Conservation (phyloP, 78 protist species). For the Dictyostelium discoideum region DNA sequence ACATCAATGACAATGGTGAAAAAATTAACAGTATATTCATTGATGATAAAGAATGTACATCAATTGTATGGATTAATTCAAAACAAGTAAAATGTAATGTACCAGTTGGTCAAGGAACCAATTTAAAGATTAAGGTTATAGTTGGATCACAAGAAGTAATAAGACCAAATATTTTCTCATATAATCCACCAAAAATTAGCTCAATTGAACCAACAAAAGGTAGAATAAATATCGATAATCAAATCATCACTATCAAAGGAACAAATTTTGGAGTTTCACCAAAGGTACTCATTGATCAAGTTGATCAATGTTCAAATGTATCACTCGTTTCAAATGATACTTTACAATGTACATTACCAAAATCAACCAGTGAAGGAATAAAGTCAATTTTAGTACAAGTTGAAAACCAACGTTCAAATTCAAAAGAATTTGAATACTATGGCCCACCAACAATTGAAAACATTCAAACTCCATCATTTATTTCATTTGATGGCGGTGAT, state of each 20-base stretch:
- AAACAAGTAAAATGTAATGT: slow-evolving; percentile 10
- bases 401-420: neutral
- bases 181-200: slow-evolving; percentile 13
- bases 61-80: neutral
- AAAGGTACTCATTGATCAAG: slow-evolving; percentile 8
- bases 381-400: neutral
- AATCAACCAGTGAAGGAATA: neutral
- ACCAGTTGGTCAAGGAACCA: slow-evolving; percentile 37
- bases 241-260: neutral
- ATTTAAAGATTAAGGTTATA: neutral
- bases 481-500: slow-evolving; percentile 1
- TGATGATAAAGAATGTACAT: slow-evolving; percentile 1
- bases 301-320: slow-evolving; percentile 11
- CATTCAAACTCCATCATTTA: neutral
- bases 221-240: neutral
- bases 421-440: slow-evolving; percentile 2
- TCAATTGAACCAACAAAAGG: slow-evolving; percentile 26
- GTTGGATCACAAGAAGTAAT: slow-evolving; percentile 24
- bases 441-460: slow-evolving; percentile 34
- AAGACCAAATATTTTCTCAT: slow-evolving; percentile 1
- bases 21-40: neutral
- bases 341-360: neutral
- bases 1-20: neutral
- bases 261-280: slow-evolving; percentile 21
- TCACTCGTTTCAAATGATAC: neutral